Percentiles rank a stretch among this genome's conserved stretches.
Evolutionary conservation across 768 basidiomycete genomes (phyloP).

Genomic region (Mycena olivaceomarginata): DNA sequence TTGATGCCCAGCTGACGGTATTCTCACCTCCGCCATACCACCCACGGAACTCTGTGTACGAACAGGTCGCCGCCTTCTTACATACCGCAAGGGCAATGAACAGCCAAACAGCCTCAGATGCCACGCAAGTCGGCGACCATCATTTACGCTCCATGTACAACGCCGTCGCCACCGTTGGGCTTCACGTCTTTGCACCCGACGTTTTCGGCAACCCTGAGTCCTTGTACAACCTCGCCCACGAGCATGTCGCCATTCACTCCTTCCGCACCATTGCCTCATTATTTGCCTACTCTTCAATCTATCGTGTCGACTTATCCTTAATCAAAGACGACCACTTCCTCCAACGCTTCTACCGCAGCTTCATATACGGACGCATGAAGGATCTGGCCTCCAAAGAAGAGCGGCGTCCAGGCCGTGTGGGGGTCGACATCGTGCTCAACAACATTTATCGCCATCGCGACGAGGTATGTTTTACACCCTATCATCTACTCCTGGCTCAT

Average conservation of each 20-base stretch:
- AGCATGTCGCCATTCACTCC: slow-evolving; percentile 7
- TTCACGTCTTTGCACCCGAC: slow-evolving; percentile 2
- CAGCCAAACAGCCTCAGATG: background rate
- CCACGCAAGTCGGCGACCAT: background rate
- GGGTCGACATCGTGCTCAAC: background rate
- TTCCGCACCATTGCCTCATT: background rate
- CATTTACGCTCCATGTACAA: background rate
- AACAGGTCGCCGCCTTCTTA: background rate
- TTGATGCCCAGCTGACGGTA: no score
- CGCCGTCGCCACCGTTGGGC: slow-evolving; percentile 13
- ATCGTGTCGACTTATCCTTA: background rate
- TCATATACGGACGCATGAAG: background rate
- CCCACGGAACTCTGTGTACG: background rate
- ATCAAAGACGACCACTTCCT: slow-evolving; percentile 3
- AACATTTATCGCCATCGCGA: background rate
- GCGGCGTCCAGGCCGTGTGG: background rate
- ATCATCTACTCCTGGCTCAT: background rate
- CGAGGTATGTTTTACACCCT: background rate
- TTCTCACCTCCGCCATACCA: background rate
- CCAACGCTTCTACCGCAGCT: background rate
- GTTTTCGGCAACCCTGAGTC: slow-evolving; percentile 13
- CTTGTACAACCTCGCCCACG: slow-evolving; percentile 12
- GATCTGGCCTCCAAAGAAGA: background rate
- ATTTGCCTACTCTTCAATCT: background rate
- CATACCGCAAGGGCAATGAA: background rate